Percentiles rank a stretch among this genome's conserved stretches.
phyloP scores from a whole-genome alignment of 2,329 filamentous ascomycete genomes.

The Lachnellula occidentalis region DNA sequence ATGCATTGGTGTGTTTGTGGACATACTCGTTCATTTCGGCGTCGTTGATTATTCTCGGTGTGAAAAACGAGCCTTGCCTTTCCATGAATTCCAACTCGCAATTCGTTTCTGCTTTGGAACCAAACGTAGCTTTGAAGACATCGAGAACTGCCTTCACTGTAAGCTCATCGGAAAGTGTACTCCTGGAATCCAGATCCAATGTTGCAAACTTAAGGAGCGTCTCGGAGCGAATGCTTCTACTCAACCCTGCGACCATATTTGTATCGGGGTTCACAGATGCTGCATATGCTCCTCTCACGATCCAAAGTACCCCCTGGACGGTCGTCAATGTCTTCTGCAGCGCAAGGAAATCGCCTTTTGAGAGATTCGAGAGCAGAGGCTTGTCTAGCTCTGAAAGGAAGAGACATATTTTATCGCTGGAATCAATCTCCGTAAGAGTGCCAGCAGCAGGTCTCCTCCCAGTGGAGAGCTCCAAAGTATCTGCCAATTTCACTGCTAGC shows the following conservation, averaged over 20 bases:
- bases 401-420: slow-evolving; percentile 33
- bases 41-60: slow-evolving; percentile 22
- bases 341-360: slow-evolving; percentile 34
- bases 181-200: slow-evolving; percentile 21
- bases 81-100: slow-evolving; percentile 25
- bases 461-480: slow-evolving; percentile 31
- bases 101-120: slow-evolving; percentile 9
- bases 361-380: slow-evolving; percentile 37
- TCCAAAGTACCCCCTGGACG: slow-evolving; percentile 42
- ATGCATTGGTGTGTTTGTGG: slow-evolving; percentile 20
- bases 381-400: slow-evolving; percentile 43
- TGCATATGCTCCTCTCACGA: slow-evolving; percentile 40
- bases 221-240: slow-evolving; percentile 26
- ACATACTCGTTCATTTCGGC: slow-evolving; percentile 28
- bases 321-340: slow-evolving; percentile 38
- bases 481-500: slow-evolving; percentile 33
- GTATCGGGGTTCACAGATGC: slow-evolving; percentile 24
- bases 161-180: slow-evolving; percentile 32
- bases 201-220: slow-evolving; percentile 26
- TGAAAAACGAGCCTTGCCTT: slow-evolving; percentile 26
- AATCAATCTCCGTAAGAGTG: slow-evolving; percentile 28
- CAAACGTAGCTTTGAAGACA: slow-evolving; percentile 18
- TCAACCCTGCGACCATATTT: slow-evolving; percentile 27
- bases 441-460: slow-evolving; percentile 33
- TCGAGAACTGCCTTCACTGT: slow-evolving; percentile 14